These are phyloP conservation scores for Chlorencoelia australis DNA, from an alignment of 2,329 filamentous ascomycete species.

Conservation along the genomic window DNA sequence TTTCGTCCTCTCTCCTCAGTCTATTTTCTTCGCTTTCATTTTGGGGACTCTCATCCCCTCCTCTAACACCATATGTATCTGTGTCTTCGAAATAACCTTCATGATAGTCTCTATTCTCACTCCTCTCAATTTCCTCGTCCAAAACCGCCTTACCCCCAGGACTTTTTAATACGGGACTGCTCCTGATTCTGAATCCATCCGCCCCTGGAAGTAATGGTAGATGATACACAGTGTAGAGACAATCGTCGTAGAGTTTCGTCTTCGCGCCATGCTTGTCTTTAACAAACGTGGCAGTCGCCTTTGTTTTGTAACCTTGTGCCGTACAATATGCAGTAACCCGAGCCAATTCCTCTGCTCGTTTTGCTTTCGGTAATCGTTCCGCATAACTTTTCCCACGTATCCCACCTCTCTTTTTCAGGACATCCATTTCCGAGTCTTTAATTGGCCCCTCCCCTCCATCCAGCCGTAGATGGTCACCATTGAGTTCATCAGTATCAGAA, in stretches of 20 bases:
- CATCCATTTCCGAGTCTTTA: conserved; percentile 56
- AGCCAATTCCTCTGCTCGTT: conserved; percentile 77
- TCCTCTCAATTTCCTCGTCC: conserved; percentile 92
- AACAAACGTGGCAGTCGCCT: conserved; percentile 78
- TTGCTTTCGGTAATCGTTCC: conserved; percentile 79
- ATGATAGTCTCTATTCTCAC: conserved; percentile 78
- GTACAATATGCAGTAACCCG: conserved; percentile 94
- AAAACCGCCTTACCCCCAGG: conserved; percentile 87
- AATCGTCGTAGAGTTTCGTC: conserved; percentile 97
- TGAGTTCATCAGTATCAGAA: conserved; percentile 47
- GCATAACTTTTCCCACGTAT: conserved; percentile 80
- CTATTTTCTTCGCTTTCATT: conserved; percentile 29
- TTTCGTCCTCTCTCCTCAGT: conserved; percentile 23
- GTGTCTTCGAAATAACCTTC: conserved; percentile 80
- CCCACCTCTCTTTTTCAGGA: conserved; percentile 51
- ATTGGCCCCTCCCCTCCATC: conserved; percentile 56
- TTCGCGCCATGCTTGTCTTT: conserved; percentile 79
- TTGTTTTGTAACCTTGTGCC: conserved; percentile 85
- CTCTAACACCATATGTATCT: conserved; percentile 42
- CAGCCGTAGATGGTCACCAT: conserved; percentile 34
- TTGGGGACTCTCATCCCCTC: conserved; percentile 35
- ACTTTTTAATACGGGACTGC: conserved; percentile 83
- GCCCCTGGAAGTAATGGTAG: conserved; percentile 75
- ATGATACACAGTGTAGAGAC: conserved; percentile 91
- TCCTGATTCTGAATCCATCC: conserved; percentile 80